Evolutionary conservation across 139 green algal species (phyloP), one percentile per base, ranked within the genome.

Genomic region (Closterium sp.): DNA sequence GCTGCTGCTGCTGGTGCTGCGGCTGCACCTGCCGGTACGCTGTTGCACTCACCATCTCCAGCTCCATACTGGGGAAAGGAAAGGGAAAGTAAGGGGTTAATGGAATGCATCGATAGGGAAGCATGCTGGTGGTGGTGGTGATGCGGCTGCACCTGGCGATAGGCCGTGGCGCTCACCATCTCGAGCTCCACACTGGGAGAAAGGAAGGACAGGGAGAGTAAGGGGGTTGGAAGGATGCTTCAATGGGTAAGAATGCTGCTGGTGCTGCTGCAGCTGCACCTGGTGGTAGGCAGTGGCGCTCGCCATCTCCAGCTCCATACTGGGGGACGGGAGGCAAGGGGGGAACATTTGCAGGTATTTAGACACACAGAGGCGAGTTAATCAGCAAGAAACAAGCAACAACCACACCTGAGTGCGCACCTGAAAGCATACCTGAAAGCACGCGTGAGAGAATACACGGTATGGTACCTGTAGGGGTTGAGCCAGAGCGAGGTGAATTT

Each of bases 401-500:
- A 5, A 21, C 9, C 50, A 10, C 17, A 70, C 50, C 13, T 70
- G 50, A 24, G 21, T 24, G 17, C 13, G 21, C 50, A 70, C 50
- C 50, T 70, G 50, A 70, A 70, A 21, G 17, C 17, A 70, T 17
- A 70, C 10, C 50, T 70, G 50, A 42, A 6, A 42, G 34, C 34
- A 42, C 9, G n/a, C n/a, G n/a, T n/a, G n/a, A n/a, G n/a, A n/a
- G n/a, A n/a, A n/a, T n/a, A n/a, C n/a, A n/a, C n/a, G n/a, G n/a
- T 42, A 42, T 50, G 7, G 38, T 27, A 79, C 85, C 85, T 87
- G 85, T 31, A 87, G 85, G 86, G 29, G 86, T 89, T 31, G 30
- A 31, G 22, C 91, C 91, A 94, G 42, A 94, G 89, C 6, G 21
- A 30, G 28, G 93, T 24, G 89, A 94, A 94, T 62, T 94, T 93